Base-by-base conservation (phyloP, 2,329 filamentous ascomycete species). In the Fusarium temperatum region DNA sequence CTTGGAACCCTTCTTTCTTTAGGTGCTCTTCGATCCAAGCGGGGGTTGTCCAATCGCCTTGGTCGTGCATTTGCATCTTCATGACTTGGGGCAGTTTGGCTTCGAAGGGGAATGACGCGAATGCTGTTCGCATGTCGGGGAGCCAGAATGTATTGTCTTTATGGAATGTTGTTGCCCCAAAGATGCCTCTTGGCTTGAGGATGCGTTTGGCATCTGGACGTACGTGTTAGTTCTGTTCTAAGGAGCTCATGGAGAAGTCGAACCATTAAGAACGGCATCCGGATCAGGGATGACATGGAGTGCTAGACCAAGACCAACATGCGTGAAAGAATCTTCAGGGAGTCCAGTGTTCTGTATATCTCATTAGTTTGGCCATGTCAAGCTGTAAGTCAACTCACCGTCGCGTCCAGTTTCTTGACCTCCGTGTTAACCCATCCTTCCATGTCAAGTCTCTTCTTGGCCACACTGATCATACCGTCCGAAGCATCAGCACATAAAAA, bases 401-500 rank as follows among this genome's bases (percentile, higher is more conserved):
- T 85, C 0, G 86, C 87, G 79, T 90, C 85, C 39, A 87, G 69
- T 10, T 83, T 76, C 44, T 80, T 82, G 0, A 83, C 82, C 70
- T 86, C 82, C 0, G 83, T 80, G 58, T 86, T 86, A 6, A 82
- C 75, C 87, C 88, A 90, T 2, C 79, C 80, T 56, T 88, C 83
- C 1, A 72, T 75, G 18, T 77, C 69, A 20, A 84, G 81, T 39
- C 86, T 82, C 60, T 75, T 79, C 69, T 81, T 80, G 11, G 85
- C 78, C 30, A 84, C 72, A 6, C 80, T 81, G 6, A 89, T 78
- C 78, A 88, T 81, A 7, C 75, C 78, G 4, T 81, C 79, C 0
- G 86, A 84, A 28, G 83, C 80, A 73, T 90, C 89, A 8, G 85
- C 84, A 36, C 84, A 87, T n/a, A 87, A 75, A 60, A 90, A 82